Conservation (phyloP, 2,329 filamentous ascomycete species). For the Epichloe coenophiala region DNA sequence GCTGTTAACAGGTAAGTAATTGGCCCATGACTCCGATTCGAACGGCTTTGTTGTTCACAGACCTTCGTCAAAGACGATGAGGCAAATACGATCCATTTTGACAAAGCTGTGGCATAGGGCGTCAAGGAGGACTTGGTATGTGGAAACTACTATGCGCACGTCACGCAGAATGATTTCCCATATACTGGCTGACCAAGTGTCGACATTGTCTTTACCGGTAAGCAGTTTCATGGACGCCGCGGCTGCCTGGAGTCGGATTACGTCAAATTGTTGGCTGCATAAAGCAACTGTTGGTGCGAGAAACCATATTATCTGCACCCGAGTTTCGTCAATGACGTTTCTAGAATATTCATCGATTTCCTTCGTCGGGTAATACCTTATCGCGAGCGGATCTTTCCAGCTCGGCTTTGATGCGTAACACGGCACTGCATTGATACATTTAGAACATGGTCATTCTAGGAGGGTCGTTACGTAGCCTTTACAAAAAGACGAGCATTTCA, state of each 20-base stretch:
- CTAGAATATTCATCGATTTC: background rate
- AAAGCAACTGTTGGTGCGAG: slow-evolving; percentile 56
- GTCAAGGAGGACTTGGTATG: slow-evolving; percentile 61
- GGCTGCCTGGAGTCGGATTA: slow-evolving; percentile 46
- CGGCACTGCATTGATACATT: slow-evolving; percentile 33
- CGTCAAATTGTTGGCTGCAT: slow-evolving; percentile 50
- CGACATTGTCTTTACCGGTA: slow-evolving; percentile 53
- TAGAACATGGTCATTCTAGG: background rate
- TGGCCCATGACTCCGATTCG: background rate
- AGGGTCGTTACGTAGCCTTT: background rate
- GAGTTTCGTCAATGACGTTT: background rate
- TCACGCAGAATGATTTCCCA: slow-evolving; percentile 57
- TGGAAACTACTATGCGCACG: slow-evolving; percentile 62
- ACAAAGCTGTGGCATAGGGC: slow-evolving; percentile 66
- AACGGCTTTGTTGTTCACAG: slow-evolving; percentile 6
- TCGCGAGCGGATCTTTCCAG: slow-evolving; percentile 37
- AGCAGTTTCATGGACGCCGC: slow-evolving; percentile 47
- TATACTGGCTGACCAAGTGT: slow-evolving; percentile 54
- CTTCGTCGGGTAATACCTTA: slow-evolving; percentile 33
- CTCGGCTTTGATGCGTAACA: slow-evolving; percentile 53
- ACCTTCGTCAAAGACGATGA: slow-evolving; percentile 81
- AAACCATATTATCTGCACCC: slow-evolving; percentile 51
- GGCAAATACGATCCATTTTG: slow-evolving; percentile 43
- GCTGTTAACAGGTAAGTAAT: slow-evolving; percentile 31
- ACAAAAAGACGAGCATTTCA: background rate